Percentiles rank a stretch among this genome's conserved stretches.
These are phyloP conservation scores for Phytophthora agathidicida DNA, from an alignment of 352 stramenopile genomes.

Conservation along the genomic window DNA sequence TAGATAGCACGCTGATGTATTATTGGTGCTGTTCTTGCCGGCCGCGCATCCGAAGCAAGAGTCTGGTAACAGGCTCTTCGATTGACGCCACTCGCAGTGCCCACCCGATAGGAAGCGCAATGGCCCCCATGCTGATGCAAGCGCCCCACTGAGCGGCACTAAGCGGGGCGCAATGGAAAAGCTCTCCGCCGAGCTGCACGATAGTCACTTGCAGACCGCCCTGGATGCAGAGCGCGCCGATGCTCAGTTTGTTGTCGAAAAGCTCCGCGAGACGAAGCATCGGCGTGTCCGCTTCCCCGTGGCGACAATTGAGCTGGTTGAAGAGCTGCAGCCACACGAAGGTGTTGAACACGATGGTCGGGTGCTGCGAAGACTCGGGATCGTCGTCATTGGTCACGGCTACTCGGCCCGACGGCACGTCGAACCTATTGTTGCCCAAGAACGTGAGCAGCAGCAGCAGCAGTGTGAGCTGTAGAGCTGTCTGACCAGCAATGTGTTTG, in stretches of 20 bases:
- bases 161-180: slow-evolving; percentile 53
- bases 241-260: slow-evolving; percentile 89
- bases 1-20: too few relatives aligned
- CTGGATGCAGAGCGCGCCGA: slow-evolving; percentile 86
- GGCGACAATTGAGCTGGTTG: slow-evolving; percentile 59
- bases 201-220: slow-evolving; percentile 93
- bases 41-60: slow-evolving; percentile 2
- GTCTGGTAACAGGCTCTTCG: slow-evolving; percentile 6
- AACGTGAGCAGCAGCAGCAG: slow-evolving; percentile 90
- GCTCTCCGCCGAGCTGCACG: slow-evolving; percentile 89
- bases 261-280: slow-evolving; percentile 94
- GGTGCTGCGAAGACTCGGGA: slow-evolving; percentile 78
- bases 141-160: slow-evolving; percentile 43
- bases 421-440: slow-evolving; percentile 44
- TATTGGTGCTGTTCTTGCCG: background rate
- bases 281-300: slow-evolving; percentile 80
- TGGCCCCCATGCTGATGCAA: slow-evolving; percentile 45
- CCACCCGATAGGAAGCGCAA: slow-evolving; percentile 49
- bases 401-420: slow-evolving; percentile 37
- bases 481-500: slow-evolving; percentile 92
- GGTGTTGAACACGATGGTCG: slow-evolving; percentile 96
- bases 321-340: slow-evolving; percentile 96
- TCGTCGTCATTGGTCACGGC: slow-evolving; percentile 49
- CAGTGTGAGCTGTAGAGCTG: slow-evolving; percentile 89
- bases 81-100: slow-evolving; percentile 30